Evolutionary conservation across 345 rosid genomes (phyloP), one percentile per base, ranked within the genome.

Genomic region (Triadica sebifera): DNA sequence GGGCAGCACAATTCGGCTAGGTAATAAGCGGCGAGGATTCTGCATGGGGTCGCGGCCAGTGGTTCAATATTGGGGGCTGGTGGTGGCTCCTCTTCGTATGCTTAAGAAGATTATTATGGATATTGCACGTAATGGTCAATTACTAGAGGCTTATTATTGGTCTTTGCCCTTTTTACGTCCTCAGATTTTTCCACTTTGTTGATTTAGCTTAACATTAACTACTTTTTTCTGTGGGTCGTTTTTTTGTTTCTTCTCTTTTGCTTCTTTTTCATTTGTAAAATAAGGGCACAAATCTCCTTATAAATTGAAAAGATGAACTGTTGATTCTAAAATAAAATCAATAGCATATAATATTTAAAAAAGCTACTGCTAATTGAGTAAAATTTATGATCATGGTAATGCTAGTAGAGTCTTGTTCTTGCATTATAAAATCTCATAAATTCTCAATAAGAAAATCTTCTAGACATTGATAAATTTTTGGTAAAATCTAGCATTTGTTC

Each of bases 101-200:
- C 52, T 94, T 59, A 92, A 87, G 87, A 89, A 80, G 80, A 69
- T 89, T n/a, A 75, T 94, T n/a, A 66, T 83, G 85, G 84, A 87
- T 64, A 80, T 92, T 20, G 81, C 89, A 7, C 86, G 88, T 7
- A 82, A 75, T 70, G 82, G 83, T 60, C 78, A 73, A 47, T 70
- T 80, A 19, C 60, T 85, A 22, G 85, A 88, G 52, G 74, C 81
- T 70, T 85, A 82, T 80, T 84, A 77, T 60, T 85, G 80, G 85
- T 87, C 87, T 73, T 81, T 92, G 41, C 92, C 93, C 8, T 74
- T 88, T 52, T 66, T 94, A 59, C 92, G 95, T 69, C 85, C 97
- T 11, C 98, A 89, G 8, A 47, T 92, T 61, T 89, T 90, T 77
- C 97, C 98, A 37, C 70, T 89, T 3, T 92, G 97, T 82, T 94